Conservation (phyloP, 306 rosid species). For the Crataegus laevigata region DNA sequence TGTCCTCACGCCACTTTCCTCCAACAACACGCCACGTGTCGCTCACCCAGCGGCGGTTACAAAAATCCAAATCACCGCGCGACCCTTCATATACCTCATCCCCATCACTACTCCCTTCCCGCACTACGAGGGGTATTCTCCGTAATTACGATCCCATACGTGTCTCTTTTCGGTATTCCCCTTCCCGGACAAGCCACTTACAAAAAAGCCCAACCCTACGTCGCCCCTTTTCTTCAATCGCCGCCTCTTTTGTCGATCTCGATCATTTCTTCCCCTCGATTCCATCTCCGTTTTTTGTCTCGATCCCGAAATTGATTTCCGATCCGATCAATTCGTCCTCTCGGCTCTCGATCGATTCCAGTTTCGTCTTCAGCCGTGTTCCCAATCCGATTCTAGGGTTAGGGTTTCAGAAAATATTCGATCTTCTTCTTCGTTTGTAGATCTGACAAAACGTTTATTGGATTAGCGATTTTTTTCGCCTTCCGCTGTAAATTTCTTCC, state of each 20-base stretch:
- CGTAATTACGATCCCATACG: conserved; percentile 37
- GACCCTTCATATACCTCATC: conserved; percentile 32
- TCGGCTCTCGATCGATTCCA: conserved; percentile 27
- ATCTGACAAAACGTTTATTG: conserved; percentile 20
- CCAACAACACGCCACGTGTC: conserved; percentile 27
- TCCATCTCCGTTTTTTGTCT: conserved; percentile 16
- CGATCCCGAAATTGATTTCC: neutral
- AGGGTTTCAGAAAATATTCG: conserved; percentile 28
- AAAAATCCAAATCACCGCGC: conserved; percentile 22
- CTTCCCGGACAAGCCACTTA: conserved; percentile 20
- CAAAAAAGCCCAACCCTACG: conserved; percentile 46
- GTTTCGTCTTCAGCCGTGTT: conserved; percentile 6
- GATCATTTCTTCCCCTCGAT: conserved; percentile 13
- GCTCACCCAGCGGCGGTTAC: neutral
- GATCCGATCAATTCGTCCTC: neutral
- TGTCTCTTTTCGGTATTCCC: conserved; percentile 43
- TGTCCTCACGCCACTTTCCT: neutral
- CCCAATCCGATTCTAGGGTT: conserved; percentile 40
- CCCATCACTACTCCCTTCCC: conserved; percentile 7
- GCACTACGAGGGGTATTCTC: conserved; percentile 24
- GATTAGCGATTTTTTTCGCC: conserved; percentile 9
- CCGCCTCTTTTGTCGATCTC: conserved; percentile 50
- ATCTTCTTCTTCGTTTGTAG: conserved; percentile 25
- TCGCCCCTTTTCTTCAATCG: conserved; percentile 39
- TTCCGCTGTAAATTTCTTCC: conserved; percentile 1